A percentile compares a stretch with the other conserved stretches of the same genome.
These are phyloP conservation scores for Sclerospora graminicola DNA, from an alignment of 352 stramenopile genomes.

Conservation along the genomic window DNA sequence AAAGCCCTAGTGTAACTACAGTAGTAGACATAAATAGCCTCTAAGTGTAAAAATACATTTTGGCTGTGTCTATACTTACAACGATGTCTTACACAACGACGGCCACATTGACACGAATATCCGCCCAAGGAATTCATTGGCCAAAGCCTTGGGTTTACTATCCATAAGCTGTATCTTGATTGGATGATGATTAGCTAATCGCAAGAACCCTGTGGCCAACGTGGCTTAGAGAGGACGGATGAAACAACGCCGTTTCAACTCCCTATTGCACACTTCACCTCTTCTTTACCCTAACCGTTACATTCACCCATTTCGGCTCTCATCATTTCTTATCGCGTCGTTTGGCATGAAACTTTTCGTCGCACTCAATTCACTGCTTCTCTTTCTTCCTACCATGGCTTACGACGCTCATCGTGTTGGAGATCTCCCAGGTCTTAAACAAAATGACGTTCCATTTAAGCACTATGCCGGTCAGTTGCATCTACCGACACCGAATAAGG, in stretches of 20 bases:
- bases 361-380: conserved; percentile 1
- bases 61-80: too few species aligned
- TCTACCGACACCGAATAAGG: conserved; percentile 27
- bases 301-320: conserved; percentile 4
- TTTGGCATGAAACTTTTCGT: background rate
- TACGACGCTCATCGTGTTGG: conserved; percentile 31
- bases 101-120: too few species aligned
- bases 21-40: too few species aligned
- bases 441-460: conserved; percentile 35
- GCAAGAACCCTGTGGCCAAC: background rate
- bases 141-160: too few species aligned
- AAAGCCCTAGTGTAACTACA: too few species aligned
- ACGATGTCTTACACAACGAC: too few species aligned
- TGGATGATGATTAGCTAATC: too few species aligned
- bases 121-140: too few species aligned
- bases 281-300: conserved; percentile 10
- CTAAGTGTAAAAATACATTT: too few species aligned
- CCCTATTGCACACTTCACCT: conserved; percentile 1
- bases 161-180: too few species aligned
- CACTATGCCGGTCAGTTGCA: conserved; percentile 58
- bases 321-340: too few species aligned
- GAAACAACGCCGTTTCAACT: background rate
- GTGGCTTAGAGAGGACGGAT: background rate
- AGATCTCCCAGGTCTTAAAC: conserved; percentile 36
- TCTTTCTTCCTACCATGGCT: conserved; percentile 1